Evolutionary conservation across 371 early-diverging fungal species (phyloP), one percentile per base, ranked within the genome.

Genomic region (Lichtheimia ramosa): DNA sequence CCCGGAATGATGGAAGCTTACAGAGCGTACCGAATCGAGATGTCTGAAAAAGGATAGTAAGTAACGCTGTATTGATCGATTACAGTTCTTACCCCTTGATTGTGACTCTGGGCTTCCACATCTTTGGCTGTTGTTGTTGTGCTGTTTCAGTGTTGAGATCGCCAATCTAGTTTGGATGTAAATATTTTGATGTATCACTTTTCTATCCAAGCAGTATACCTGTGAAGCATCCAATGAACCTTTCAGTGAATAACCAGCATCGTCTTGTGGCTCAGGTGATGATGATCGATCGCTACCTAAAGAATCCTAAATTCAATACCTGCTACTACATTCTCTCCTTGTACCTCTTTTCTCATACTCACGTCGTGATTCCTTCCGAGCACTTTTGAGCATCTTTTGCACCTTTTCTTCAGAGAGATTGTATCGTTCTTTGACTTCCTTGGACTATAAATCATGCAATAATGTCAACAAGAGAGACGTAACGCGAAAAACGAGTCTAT

Each of bases 21-120:
- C 75, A 3, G 89, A 66, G 24, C 93, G 81, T 3, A 95, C 88
- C 0, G 89, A 80, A 66, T 93, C 96, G 16, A 93, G 61, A 64
- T 95, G 96, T 63, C 93, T 92, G 66, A 21, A n/a, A 41, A n/a
- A 21, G 15, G 39, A 40, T 40, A 39, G 15, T 21, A 12, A 25
- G 20, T 48, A 24, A 54, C 43, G 13, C 25, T 18, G 20, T 15
- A 40, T 6, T 18, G 48, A 18, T 42, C 6, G 15, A 25, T 28
- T 5, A 25, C 0, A 2, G 20, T 20, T 20, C 27, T 64, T 75
- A 87, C 89, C 86, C 85, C 69, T 74, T 83, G 16, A 88, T 70
- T 1, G 84, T 79, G 4, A 83, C 64, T 54, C 83, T 81, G 5
- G 80, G 75, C 52, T 80, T 83, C 90, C 90, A 89, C 25, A 82